A percentile compares a stretch with the other conserved stretches of the same genome.
Conservation (phyloP, 208 protist genomes). For the Leishmania guyanensis region DNA sequence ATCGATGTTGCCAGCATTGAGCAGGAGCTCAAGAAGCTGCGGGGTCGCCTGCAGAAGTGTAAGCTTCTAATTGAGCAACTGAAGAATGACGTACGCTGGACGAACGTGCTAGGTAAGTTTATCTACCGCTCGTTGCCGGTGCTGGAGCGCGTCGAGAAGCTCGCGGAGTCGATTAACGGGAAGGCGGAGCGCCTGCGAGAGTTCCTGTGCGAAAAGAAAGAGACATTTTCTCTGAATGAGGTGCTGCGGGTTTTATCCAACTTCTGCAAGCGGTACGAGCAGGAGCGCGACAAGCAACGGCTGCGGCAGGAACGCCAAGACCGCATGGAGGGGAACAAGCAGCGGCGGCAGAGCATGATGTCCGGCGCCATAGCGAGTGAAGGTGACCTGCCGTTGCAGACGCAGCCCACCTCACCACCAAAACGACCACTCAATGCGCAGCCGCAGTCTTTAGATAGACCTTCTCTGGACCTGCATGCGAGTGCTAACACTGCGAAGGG, state of each 20-base stretch:
- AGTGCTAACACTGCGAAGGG: neutral
- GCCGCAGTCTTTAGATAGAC: neutral
- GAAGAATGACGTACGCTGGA: slow-evolving; percentile 59
- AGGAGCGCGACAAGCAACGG: slow-evolving; percentile 39
- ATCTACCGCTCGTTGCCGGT: slow-evolving; percentile 43
- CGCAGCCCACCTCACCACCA: neutral
- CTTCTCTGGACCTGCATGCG: neutral
- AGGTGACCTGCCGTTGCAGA: neutral
- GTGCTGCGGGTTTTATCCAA: slow-evolving; percentile 48
- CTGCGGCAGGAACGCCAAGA: slow-evolving; percentile 14
- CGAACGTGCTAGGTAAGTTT: slow-evolving; percentile 65
- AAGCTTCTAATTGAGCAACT: slow-evolving; percentile 49
- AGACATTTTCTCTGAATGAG: slow-evolving; percentile 60
- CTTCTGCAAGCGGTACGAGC: slow-evolving; percentile 71
- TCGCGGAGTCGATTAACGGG: slow-evolving; percentile 43
- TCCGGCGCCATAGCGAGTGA: neutral
- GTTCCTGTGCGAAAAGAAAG: slow-evolving; percentile 59
- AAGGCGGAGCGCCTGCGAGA: slow-evolving; percentile 49
- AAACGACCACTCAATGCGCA: neutral
- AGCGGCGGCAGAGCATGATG: neutral
- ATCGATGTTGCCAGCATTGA: slow-evolving; percentile 63
- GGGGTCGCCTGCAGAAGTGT: slow-evolving; percentile 48
- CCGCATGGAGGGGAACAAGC: slow-evolving; percentile 14
- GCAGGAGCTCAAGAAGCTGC: slow-evolving; percentile 53
- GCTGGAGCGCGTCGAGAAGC: slow-evolving; percentile 54